Evolutionary conservation across 306 rosid genomes (phyloP).

Genomic region (Cucumis hystrix): DNA sequence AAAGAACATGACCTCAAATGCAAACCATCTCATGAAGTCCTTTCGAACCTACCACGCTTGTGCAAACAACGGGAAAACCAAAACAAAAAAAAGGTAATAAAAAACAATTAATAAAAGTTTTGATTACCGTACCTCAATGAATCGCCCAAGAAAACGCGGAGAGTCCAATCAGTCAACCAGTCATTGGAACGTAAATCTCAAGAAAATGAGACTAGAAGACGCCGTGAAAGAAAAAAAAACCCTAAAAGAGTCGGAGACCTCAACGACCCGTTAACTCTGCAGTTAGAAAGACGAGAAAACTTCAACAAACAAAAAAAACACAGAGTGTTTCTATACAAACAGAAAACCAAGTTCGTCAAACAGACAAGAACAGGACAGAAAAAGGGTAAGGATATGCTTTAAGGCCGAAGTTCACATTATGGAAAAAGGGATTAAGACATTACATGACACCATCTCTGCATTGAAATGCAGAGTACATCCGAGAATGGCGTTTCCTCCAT

Average conservation of each 20-base stretch:
- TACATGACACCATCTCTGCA: not conserved
- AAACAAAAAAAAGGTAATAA: not conserved
- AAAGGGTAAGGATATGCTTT: not conserved
- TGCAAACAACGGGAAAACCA: not conserved
- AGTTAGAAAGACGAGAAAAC: not conserved
- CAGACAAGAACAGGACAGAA: not conserved
- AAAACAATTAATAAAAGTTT: not conserved
- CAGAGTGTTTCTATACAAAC: not conserved
- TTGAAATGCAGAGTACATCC: not conserved
- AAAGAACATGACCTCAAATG: not conserved
- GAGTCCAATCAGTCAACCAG: slow-evolving; percentile 5
- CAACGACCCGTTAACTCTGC: not conserved
- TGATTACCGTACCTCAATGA: slow-evolving; percentile 3
- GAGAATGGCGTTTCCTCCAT: not conserved
- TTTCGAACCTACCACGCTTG: not conserved
- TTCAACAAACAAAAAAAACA: not conserved
- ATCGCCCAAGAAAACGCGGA: not conserved
- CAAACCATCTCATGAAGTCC: not conserved
- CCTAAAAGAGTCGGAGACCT: not conserved
- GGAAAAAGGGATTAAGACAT: not conserved
- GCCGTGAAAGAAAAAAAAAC: not conserved
- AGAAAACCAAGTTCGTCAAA: not conserved
- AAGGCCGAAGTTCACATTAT: not conserved
- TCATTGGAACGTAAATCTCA: slow-evolving; percentile 5
- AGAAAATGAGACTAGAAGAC: not conserved